These are phyloP conservation scores for Vishniacozyma victoriae DNA, from an alignment of 768 basidiomycete genomes.

Conservation along the genomic window DNA sequence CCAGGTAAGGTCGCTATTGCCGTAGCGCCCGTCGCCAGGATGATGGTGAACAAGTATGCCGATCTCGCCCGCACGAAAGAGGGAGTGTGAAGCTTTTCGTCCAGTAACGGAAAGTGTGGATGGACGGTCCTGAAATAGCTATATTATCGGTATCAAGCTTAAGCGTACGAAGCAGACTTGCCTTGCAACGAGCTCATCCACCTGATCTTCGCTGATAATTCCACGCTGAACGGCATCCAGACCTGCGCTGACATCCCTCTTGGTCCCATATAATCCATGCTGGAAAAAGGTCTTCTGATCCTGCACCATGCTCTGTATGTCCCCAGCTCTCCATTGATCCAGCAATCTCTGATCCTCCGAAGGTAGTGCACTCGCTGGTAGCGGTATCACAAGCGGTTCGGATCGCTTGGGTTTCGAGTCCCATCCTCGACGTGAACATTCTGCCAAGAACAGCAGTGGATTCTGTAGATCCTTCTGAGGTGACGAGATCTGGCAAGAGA, in stretches of 20 bases:
- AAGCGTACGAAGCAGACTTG: background rate
- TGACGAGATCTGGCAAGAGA: background rate
- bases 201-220: constrained; percentile 7
- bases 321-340: constrained; percentile 3
- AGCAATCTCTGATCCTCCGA: constrained; percentile 3
- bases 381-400: background rate
- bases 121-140: constrained; percentile 7
- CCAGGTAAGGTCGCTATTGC: constrained; percentile 1
- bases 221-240: constrained; percentile 6
- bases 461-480: constrained; percentile 3
- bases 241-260: constrained; percentile 7
- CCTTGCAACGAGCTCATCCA: constrained; percentile 1
- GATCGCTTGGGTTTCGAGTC: background rate
- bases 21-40: constrained; percentile 6
- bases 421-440: constrained; percentile 8
- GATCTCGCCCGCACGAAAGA: constrained; percentile 5
- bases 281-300: constrained; percentile 9
- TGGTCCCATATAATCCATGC: constrained; percentile 5
- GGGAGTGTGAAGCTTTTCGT: background rate
- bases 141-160: background rate
- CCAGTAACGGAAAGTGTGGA: constrained; percentile 3
- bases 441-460: constrained; percentile 8
- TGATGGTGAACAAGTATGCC: constrained; percentile 9
- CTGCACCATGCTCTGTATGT: constrained; percentile 2
- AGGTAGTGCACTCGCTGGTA: background rate